Conservation (phyloP, 2,329 filamentous ascomycete genomes). For the Malbranchea cinnamomea region DNA sequence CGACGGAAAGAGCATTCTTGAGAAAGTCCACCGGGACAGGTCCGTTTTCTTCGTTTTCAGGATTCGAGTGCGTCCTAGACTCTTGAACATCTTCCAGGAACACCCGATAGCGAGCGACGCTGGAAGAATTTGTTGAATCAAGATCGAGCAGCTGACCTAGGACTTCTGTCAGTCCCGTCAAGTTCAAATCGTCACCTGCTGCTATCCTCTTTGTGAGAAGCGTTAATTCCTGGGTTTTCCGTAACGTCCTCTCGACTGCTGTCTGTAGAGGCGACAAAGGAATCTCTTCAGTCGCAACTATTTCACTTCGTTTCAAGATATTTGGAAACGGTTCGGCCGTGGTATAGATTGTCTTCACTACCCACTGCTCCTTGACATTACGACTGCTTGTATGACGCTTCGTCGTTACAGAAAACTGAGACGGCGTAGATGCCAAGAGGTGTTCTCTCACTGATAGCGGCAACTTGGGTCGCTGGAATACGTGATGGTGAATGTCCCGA, state of each 20-base stretch:
- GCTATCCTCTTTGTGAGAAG: slow-evolving; percentile 58
- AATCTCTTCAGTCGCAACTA: slow-evolving; percentile 52
- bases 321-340: slow-evolving; percentile 82
- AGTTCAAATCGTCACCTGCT: slow-evolving; percentile 56
- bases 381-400: slow-evolving; percentile 54
- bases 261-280: slow-evolving; percentile 63
- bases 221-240: slow-evolving; percentile 77
- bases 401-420: slow-evolving; percentile 61
- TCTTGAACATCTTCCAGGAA: slow-evolving; percentile 42
- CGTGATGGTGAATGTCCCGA: slow-evolving; percentile 64
- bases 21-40: slow-evolving; percentile 38
- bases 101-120: slow-evolving; percentile 61
- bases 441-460: slow-evolving; percentile 76
- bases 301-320: slow-evolving; percentile 75
- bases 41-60: slow-evolving; percentile 35
- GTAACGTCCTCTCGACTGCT: slow-evolving; percentile 76
- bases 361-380: slow-evolving; percentile 53
- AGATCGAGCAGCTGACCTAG: slow-evolving; percentile 65
- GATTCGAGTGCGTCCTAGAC: slow-evolving; percentile 6
- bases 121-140: slow-evolving; percentile 56
- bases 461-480: slow-evolving; percentile 79
- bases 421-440: slow-evolving; percentile 62
- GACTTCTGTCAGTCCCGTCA: slow-evolving; percentile 57
- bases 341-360: slow-evolving; percentile 72
- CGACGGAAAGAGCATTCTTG: slow-evolving; percentile 68